Percentiles rank a stretch among this genome's conserved stretches.
These are phyloP conservation scores for Cucurbitaria berberidis DNA, from an alignment of 2,329 filamentous ascomycete genomes.

Conservation along the genomic window DNA sequence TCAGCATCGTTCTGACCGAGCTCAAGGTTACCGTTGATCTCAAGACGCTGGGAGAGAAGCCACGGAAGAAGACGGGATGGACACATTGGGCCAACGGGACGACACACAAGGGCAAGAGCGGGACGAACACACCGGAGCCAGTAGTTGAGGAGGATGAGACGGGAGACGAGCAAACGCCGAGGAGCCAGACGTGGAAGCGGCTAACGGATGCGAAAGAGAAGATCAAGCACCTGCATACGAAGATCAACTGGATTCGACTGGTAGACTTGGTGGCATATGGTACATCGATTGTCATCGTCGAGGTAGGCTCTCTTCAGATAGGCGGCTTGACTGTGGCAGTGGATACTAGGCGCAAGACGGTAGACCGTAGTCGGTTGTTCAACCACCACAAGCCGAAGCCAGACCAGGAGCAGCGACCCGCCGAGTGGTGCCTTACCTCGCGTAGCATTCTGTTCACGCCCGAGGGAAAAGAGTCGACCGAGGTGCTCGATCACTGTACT, in stretches of 20 bases:
- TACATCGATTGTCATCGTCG: conserved; percentile 75
- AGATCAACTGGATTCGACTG: conserved; percentile 86
- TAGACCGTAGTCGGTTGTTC: conserved; percentile 88
- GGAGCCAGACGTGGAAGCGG: conserved; percentile 79
- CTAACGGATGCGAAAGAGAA: conserved; percentile 81
- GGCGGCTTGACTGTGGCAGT: conserved; percentile 85
- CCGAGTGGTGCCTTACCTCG: conserved; percentile 90
- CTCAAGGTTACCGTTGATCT: conserved; percentile 83
- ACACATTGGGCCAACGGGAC: conserved; percentile 41
- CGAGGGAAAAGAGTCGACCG: conserved; percentile 81
- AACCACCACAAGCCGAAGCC: conserved; percentile 62
- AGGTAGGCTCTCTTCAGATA: conserved; percentile 83
- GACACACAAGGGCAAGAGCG: conserved; percentile 24
- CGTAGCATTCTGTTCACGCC: conserved; percentile 89
- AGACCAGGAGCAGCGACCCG: conserved; percentile 71
- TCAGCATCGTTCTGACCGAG: conserved; percentile 87
- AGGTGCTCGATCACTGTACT: conserved; percentile 85
- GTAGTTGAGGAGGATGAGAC: conserved; percentile 27
- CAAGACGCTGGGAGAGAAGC: conserved; percentile 61
- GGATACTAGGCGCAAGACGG: conserved; percentile 89
- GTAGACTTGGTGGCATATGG: conserved; percentile 87
- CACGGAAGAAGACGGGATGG: conserved; percentile 40
- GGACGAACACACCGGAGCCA: conserved; percentile 26
- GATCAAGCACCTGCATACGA: conserved; percentile 83
- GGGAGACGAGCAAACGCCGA: conserved; percentile 48